phyloP scores from a whole-genome alignment of 257 asterid genomes.

The Scutellaria minor region DNA sequence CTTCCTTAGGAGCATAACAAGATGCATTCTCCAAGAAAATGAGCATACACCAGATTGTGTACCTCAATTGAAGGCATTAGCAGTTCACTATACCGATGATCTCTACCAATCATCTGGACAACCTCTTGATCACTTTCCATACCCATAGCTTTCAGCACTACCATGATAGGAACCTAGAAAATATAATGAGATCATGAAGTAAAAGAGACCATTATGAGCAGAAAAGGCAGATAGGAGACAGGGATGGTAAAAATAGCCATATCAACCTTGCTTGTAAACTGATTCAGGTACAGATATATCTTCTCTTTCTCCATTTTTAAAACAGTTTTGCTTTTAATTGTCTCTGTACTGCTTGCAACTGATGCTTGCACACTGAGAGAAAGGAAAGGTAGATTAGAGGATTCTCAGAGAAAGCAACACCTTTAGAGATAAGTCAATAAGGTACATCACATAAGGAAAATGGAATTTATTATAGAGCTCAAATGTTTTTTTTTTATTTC shows the following conservation, averaged over 20 bases:
- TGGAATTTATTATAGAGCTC: slow-evolving; percentile 28
- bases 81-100: slow-evolving; percentile 83
- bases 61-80: slow-evolving; percentile 95
- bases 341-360: slow-evolving; percentile 81
- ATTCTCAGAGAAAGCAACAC: slow-evolving; percentile 25
- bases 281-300: slow-evolving; percentile 72
- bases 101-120: slow-evolving; percentile 98
- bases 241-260: slow-evolving; percentile 25
- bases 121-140: slow-evolving; percentile 98
- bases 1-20: slow-evolving; percentile 16
- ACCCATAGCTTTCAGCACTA: slow-evolving; percentile 96
- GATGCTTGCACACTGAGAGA: slow-evolving; percentile 90
- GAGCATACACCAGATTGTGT: slow-evolving; percentile 30
- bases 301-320: slow-evolving; percentile 87
- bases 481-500: background rate
- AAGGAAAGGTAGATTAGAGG: slow-evolving; percentile 25
- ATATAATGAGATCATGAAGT: slow-evolving; percentile 28
- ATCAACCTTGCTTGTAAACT: slow-evolving; percentile 68
- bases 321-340: slow-evolving; percentile 74
- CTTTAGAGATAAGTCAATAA: slow-evolving; percentile 23
- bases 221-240: slow-evolving; percentile 18
- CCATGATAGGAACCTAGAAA: slow-evolving; percentile 84
- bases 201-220: slow-evolving; percentile 22
- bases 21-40: slow-evolving; percentile 13
- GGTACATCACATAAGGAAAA: slow-evolving; percentile 17